These are phyloP conservation scores for Fraxinus baroniana DNA, from an alignment of 305 asterid species.

Conservation along the genomic window DNA sequence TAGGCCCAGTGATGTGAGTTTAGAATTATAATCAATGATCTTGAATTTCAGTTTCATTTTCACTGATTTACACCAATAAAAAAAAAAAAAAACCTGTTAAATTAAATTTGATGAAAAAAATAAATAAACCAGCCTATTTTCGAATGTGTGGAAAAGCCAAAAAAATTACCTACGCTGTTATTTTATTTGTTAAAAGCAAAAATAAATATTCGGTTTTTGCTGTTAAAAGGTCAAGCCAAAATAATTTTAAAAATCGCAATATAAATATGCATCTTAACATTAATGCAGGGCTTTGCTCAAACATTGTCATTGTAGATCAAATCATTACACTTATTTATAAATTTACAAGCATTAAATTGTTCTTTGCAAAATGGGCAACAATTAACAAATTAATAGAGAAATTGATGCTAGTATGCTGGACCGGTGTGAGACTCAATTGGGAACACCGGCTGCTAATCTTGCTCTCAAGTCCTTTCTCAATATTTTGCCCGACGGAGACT, in stretches of 20 bases:
- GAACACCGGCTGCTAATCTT: slow-evolving; percentile 45
- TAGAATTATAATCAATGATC: too few species aligned
- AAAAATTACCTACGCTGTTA: not conserved
- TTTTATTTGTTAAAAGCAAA: not conserved
- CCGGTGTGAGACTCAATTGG: not conserved
- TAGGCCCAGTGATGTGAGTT: too few species aligned
- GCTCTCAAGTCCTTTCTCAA: slow-evolving; percentile 87
- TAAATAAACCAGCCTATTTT: too few species aligned
- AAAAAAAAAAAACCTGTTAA: too few species aligned
- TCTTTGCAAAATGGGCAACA: not conserved
- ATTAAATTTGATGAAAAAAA: too few species aligned
- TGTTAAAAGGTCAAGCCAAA: not conserved
- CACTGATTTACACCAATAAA: too few species aligned
- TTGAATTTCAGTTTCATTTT: too few species aligned
- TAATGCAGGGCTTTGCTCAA: not conserved
- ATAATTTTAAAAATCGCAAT: not conserved
- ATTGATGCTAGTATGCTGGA: not conserved
- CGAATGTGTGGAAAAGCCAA: not conserved
- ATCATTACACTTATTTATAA: not conserved
- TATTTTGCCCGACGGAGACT: slow-evolving; percentile 86
- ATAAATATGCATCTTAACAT: not conserved
- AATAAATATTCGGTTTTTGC: not conserved
- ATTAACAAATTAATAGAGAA: not conserved
- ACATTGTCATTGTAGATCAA: not conserved
- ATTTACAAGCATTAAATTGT: not conserved